These are phyloP conservation scores for Ceratocystis albifundus DNA, from an alignment of 2,329 filamentous ascomycete genomes.

Conservation along the genomic window DNA sequence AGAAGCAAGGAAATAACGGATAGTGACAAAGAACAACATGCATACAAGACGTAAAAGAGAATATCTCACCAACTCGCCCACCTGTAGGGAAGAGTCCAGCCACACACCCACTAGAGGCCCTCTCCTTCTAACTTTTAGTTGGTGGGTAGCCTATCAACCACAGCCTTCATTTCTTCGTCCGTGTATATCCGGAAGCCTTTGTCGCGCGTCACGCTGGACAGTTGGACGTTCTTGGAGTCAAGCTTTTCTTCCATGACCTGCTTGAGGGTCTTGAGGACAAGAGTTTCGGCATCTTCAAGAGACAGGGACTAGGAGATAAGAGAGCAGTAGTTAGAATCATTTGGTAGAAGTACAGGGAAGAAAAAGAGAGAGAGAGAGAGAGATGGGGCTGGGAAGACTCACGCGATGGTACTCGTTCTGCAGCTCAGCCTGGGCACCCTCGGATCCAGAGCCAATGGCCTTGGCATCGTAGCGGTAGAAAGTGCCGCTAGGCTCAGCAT, in stretches of 20 bases:
- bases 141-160: constrained; percentile 70
- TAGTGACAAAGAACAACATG: neutral
- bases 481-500: constrained; percentile 93
- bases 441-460: constrained; percentile 92
- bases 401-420: constrained; percentile 98
- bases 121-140: constrained; percentile 36
- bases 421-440: constrained; percentile 93
- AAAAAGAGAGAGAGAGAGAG: constrained; percentile 2
- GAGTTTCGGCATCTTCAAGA: constrained; percentile 80
- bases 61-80: too few species aligned
- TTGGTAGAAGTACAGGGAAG: neutral
- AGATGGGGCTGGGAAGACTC: constrained; percentile 25
- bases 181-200: constrained; percentile 98
- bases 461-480: constrained; percentile 99
- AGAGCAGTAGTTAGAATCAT: constrained; percentile 1
- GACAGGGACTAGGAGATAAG: constrained; percentile 60
- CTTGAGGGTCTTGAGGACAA: constrained; percentile 95
- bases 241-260: constrained; percentile 99
- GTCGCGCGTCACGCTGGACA: constrained; percentile 95
- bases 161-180: constrained; percentile 90
- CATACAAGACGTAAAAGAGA: neutral
- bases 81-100: too few species aligned
- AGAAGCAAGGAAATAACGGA: neutral
- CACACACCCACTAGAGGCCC: too few species aligned
- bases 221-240: constrained; percentile 94